Evolutionary conservation across 768 basidiomycete genomes (phyloP).

Genomic region (Mycena haematopus): DNA sequence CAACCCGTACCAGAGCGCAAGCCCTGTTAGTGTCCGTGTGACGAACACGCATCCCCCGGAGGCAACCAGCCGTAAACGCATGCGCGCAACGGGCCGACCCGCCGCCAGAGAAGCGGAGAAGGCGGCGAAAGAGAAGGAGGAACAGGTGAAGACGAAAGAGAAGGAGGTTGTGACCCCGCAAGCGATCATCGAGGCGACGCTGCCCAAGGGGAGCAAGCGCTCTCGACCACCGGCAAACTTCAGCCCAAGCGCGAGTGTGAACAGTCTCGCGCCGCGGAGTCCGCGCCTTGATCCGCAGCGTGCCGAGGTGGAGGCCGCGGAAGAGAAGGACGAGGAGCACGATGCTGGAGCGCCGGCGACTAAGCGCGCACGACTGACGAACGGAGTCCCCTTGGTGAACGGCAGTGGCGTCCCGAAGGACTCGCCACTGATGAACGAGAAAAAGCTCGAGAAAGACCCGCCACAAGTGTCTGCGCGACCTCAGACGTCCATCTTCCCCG

Average conservation of each 20-base stretch:
- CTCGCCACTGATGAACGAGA: background rate
- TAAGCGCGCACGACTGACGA: constrained; percentile 20
- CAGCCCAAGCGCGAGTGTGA: constrained; percentile 33
- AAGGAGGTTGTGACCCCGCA: constrained; percentile 57
- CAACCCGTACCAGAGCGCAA: constrained; percentile 81
- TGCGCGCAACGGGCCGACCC: constrained; percentile 50
- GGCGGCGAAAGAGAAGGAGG: constrained; percentile 30
- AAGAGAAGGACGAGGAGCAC: constrained; percentile 38
- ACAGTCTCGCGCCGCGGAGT: constrained; percentile 26
- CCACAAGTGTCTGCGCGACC: constrained; percentile 1
- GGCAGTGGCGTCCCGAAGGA: constrained; percentile 8
- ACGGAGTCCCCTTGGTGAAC: background rate
- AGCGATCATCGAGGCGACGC: constrained; percentile 77
- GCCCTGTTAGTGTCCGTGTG: constrained; percentile 53
- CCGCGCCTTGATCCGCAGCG: constrained; percentile 24
- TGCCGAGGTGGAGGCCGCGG: constrained; percentile 38
- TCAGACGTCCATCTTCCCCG: background rate
- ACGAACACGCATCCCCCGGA: constrained; percentile 48
- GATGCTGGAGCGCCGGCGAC: constrained; percentile 39
- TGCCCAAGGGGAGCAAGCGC: constrained; percentile 83
- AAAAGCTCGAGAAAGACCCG: background rate
- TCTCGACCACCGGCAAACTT: constrained; percentile 72
- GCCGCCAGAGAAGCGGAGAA: constrained; percentile 34
- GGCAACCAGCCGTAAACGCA: constrained; percentile 50
- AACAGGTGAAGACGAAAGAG: constrained; percentile 33